Percentiles rank a stretch among this genome's conserved stretches.
phyloP scores from a whole-genome alignment of 345 rosid genomes.

The Eutrema yunnanense region DNA sequence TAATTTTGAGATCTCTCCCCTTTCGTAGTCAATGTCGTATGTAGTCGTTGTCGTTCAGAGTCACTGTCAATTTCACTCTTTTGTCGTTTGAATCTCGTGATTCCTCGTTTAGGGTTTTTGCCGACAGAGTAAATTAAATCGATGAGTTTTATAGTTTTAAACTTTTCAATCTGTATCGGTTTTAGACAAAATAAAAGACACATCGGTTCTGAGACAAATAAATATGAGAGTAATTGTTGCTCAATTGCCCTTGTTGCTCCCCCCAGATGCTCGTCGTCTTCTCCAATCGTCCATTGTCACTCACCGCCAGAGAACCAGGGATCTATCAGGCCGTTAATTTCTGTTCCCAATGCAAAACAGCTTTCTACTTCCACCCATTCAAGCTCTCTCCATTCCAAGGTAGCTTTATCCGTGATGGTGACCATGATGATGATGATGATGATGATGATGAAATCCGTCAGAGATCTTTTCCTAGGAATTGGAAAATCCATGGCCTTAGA shows the following conservation, averaged over 20 bases:
- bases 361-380: constrained; percentile 77
- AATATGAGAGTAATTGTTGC: too few species aligned
- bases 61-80: too few species aligned
- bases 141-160: too few species aligned
- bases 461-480: constrained; percentile 26
- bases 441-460: neutral
- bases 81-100: too few species aligned
- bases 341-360: constrained; percentile 66
- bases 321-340: constrained; percentile 74
- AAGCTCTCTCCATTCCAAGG: constrained; percentile 77
- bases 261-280: constrained; percentile 65
- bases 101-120: too few species aligned
- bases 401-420: constrained; percentile 41
- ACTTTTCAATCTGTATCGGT: too few species aligned
- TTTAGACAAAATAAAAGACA: too few species aligned
- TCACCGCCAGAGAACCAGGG: constrained; percentile 56
- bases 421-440: neutral
- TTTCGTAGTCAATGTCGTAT: too few species aligned
- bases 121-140: too few species aligned
- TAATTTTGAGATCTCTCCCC: too few species aligned
- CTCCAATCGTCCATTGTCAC: constrained; percentile 75
- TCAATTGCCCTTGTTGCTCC: constrained; percentile 77
- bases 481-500: constrained; percentile 32
- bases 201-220: too few species aligned
- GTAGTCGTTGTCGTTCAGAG: too few species aligned